A percentile compares a stretch with the other conserved stretches of the same genome.
phyloP scores from a whole-genome alignment of 768 basidiomycete genomes.

The Mrakia hoshinonis region DNA sequence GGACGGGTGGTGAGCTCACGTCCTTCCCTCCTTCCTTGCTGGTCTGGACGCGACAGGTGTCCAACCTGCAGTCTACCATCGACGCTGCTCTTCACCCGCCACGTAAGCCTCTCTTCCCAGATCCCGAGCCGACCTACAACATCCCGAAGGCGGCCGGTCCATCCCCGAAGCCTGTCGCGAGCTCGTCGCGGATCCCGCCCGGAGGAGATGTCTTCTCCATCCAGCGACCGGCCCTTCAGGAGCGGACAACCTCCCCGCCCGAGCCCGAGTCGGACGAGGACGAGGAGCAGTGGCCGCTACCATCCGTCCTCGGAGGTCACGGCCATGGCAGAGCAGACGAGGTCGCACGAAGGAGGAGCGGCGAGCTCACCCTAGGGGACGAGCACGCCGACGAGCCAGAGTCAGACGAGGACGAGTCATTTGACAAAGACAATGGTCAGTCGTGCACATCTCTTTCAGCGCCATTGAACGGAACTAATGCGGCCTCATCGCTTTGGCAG shows the following conservation, averaged over 20 bases:
- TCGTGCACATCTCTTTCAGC: too few species aligned
- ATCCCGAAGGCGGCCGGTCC: too few species aligned
- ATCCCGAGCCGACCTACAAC: background rate
- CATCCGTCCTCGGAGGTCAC: too few species aligned
- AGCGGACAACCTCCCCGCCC: background rate
- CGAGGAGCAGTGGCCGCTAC: background rate
- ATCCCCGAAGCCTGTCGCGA: background rate
- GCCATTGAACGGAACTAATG: too few species aligned
- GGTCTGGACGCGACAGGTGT: background rate
- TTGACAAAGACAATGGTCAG: background rate
- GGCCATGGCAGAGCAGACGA: background rate
- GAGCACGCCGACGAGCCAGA: background rate
- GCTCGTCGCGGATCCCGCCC: background rate
- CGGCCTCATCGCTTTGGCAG: too few species aligned
- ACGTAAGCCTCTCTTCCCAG: background rate
- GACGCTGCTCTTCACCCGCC: constrained; percentile 14
- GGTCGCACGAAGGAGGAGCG: background rate
- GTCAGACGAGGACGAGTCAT: background rate
- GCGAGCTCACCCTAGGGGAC: background rate
- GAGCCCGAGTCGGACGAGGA: background rate
- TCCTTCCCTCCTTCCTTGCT: background rate
- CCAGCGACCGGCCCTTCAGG: background rate
- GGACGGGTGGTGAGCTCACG: background rate
- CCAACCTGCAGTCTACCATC: constrained; percentile 4
- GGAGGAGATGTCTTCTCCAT: background rate